Evolutionary conservation across 2,329 filamentous ascomycete species (phyloP).

Genomic region (Venturia nashicola): DNA sequence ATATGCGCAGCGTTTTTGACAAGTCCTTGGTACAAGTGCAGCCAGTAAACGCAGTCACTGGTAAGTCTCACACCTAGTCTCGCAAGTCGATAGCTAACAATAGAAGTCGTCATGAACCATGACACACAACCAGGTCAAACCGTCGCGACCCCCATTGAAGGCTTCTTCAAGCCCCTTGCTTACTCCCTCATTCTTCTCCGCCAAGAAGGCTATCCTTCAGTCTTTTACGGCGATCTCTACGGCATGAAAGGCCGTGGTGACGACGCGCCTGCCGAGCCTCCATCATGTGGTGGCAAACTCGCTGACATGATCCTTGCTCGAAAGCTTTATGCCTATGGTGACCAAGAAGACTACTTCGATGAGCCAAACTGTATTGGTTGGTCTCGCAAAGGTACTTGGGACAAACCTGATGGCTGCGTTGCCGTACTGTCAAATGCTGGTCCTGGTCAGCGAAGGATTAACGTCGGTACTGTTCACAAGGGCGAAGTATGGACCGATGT

Average conservation of each 20-base stretch:
- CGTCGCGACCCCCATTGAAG: constrained; percentile 48
- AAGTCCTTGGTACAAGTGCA: constrained; percentile 42
- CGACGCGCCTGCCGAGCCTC: constrained; percentile 35
- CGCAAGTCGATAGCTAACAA: background rate
- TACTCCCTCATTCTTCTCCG: constrained; percentile 61
- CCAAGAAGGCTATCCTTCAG: constrained; percentile 48
- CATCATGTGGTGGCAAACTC: constrained; percentile 42
- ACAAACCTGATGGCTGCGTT: constrained; percentile 27
- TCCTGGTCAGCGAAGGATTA: constrained; percentile 44
- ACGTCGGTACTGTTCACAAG: constrained; percentile 43
- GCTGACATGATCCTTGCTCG: constrained; percentile 49
- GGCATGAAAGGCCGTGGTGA: constrained; percentile 39
- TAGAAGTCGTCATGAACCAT: constrained; percentile 53
- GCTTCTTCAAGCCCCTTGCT: constrained; percentile 59
- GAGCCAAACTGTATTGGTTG: constrained; percentile 49
- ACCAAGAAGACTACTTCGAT: constrained; percentile 53
- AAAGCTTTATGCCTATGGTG: constrained; percentile 54
- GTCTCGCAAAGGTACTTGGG: constrained; percentile 39
- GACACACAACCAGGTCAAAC: constrained; percentile 55
- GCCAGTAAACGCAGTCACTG: constrained; percentile 45
- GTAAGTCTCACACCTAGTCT: constrained; percentile 14
- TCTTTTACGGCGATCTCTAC: constrained; percentile 62
- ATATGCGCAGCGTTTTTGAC: constrained; percentile 53
- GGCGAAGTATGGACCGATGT: constrained; percentile 55
- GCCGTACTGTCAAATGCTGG: constrained; percentile 44